A percentile compares a stretch with the other conserved stretches of the same genome.
Conservation (phyloP, 164 flowering plant species). For the Akebia trifoliata region DNA sequence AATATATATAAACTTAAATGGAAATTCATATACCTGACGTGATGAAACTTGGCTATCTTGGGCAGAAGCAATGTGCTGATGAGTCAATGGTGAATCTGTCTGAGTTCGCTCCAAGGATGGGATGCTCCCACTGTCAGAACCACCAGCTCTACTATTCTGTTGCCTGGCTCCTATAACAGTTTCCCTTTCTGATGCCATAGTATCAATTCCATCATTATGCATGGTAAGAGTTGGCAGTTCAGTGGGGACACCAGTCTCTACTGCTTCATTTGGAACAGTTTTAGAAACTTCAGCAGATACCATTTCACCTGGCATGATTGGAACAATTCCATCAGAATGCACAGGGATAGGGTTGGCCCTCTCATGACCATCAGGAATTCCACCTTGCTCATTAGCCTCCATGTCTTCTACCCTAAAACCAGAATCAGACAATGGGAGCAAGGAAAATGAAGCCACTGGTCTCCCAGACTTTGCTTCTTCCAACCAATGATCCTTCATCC, state of each 20-base stretch:
- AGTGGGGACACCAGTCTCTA: neutral
- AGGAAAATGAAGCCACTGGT: slow-evolving; percentile 19
- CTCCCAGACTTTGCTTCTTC: slow-evolving; percentile 33
- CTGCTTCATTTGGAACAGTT: slow-evolving; percentile 4
- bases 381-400: slow-evolving; percentile 14
- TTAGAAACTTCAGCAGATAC: slow-evolving; percentile 8
- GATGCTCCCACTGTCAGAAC: slow-evolving; percentile 1
- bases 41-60: slow-evolving; percentile 15
- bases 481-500: slow-evolving; percentile 27
- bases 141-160: slow-evolving; percentile 8
- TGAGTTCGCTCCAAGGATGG: slow-evolving; percentile 6
- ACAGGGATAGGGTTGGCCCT: too few species aligned
- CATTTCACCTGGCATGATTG: slow-evolving; percentile 7
- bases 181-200: slow-evolving; percentile 7
- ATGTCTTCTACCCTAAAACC: slow-evolving; percentile 13
- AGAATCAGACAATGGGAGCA: slow-evolving; percentile 16
- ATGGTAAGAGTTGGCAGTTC: slow-evolving; percentile 4
- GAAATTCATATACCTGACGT: slow-evolving; percentile 20
- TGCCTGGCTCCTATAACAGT: slow-evolving; percentile 5
- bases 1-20: too few species aligned
- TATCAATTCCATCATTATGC: slow-evolving; percentile 11
- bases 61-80: neutral
- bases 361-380: slow-evolving; percentile 8
- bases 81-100: slow-evolving; percentile 2
- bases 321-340: slow-evolving; percentile 3